These are phyloP conservation scores for Aspergillus udagawae DNA, from an alignment of 2,329 filamentous ascomycete species.

Conservation along the genomic window DNA sequence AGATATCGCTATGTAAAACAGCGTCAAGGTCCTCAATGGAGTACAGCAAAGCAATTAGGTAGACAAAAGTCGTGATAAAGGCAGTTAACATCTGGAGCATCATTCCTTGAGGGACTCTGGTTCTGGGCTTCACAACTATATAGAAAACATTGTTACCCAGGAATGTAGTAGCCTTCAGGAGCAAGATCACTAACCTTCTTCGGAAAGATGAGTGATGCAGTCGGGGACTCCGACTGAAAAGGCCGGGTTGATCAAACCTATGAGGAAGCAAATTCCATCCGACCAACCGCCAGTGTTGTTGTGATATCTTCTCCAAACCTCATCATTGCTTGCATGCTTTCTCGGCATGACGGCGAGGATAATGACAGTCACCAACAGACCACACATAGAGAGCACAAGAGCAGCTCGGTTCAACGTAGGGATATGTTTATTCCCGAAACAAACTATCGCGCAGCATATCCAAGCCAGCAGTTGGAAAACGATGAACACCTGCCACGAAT, in stretches of 20 bases:
- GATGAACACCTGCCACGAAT: constrained; percentile 30
- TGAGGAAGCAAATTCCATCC: constrained; percentile 46
- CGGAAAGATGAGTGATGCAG: constrained; percentile 58
- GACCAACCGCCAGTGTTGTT: constrained; percentile 30
- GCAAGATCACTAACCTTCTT: constrained; percentile 42
- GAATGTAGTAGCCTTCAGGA: background rate
- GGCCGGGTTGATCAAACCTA: constrained; percentile 62
- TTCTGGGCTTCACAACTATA: constrained; percentile 23
- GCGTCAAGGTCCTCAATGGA: constrained; percentile 44
- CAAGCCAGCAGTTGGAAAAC: constrained; percentile 48
- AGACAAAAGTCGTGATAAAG: constrained; percentile 42
- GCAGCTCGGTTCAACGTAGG: constrained; percentile 52
- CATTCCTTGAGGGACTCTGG: constrained; percentile 44
- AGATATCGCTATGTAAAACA: constrained; percentile 44
- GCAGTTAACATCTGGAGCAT: constrained; percentile 44
- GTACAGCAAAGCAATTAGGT: constrained; percentile 44
- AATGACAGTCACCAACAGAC: constrained; percentile 47
- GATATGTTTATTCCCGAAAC: constrained; percentile 49
- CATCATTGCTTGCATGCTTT: constrained; percentile 20
- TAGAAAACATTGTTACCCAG: background rate
- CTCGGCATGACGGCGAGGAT: constrained; percentile 48
- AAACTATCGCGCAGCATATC: constrained; percentile 47
- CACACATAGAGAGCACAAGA: constrained; percentile 49
- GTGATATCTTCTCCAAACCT: constrained; percentile 27
- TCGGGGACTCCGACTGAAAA: constrained; percentile 64